Evolutionary conservation across 1,284 basidiomycete species (phyloP), one percentile per base, ranked within the genome.

Genomic region (Grifola frondosa): DNA sequence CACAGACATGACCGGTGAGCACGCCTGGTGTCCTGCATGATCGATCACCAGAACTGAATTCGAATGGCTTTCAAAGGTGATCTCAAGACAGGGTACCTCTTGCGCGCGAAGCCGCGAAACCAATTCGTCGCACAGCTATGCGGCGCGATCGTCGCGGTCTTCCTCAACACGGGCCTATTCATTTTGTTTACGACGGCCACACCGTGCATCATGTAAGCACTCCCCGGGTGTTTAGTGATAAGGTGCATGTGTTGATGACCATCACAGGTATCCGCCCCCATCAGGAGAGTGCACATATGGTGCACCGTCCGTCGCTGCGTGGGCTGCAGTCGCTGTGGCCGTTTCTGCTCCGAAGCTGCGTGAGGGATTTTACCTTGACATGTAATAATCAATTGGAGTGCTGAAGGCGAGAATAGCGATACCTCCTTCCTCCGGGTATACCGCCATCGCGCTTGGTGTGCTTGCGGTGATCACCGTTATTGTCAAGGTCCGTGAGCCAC

Each of bases 1-100:
- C 17, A 65, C 75, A 37, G 84, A 88, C 61, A 86, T 87, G 84
- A 80, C 81, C 47, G 78, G 82, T 46, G n/a, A n/a, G n/a, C n/a
- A n/a, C n/a, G n/a, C n/a, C n/a, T n/a, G n/a, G n/a, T n/a, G n/a
- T n/a, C n/a, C n/a, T n/a, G n/a, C n/a, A n/a, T n/a, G n/a, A n/a
- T n/a, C n/a, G n/a, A n/a, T n/a, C n/a, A n/a, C n/a, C n/a, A n/a
- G n/a, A n/a, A n/a, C n/a, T n/a, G n/a, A n/a, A n/a, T n/a, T n/a
- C n/a, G n/a, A n/a, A n/a, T n/a, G n/a, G n/a, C n/a, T n/a, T n/a
- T n/a, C n/a, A n/a, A n/a, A n/a, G n/a, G n/a, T n/a, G 85, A 88
- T 56, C 64, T 87, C 53, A 85, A 86, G 68, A 84, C 85, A 7
- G 81, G 80, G 44, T 84, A 84, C 62, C 72, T 87, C 43, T 71